phyloP scores from a whole-genome alignment of 2,329 filamentous ascomycete genomes.

The Aplosporella prunicola region DNA sequence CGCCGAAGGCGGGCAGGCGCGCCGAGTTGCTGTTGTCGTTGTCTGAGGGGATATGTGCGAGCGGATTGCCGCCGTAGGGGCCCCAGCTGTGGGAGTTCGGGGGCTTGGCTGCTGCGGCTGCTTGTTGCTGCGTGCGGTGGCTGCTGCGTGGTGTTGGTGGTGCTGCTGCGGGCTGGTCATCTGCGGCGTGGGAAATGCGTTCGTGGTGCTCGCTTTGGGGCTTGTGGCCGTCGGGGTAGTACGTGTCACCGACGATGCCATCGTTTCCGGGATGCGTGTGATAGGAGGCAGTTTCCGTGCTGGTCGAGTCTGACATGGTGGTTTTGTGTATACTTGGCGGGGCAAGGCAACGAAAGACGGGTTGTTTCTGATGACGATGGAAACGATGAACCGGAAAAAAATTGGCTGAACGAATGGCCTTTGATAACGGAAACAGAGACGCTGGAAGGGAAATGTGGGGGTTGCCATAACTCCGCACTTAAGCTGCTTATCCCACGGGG shows the following conservation, averaged over 20 bases:
- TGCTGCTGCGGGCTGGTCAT: background rate
- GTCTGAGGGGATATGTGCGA: background rate
- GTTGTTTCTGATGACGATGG: too few species aligned
- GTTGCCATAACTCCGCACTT: too few species aligned
- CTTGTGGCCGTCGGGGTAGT: background rate
- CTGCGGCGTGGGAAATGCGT: background rate
- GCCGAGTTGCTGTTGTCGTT: background rate
- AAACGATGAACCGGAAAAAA: too few species aligned
- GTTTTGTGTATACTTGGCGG: too few species aligned
- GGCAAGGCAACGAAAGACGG: too few species aligned
- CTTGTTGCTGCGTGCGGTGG: background rate
- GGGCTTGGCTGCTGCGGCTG: background rate
- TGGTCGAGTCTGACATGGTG: too few species aligned
- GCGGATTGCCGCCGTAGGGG: background rate
- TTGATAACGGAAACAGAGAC: too few species aligned
- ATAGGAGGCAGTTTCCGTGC: too few species aligned
- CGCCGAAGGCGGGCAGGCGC: background rate
- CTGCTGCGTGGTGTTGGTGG: background rate
- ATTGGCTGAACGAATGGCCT: too few species aligned
- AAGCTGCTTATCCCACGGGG: too few species aligned
- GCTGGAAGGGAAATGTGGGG: too few species aligned
- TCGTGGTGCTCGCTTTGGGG: background rate
- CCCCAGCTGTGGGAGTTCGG: background rate
- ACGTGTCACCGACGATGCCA: background rate
- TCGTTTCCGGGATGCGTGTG: background rate